phyloP scores from a whole-genome alignment of 768 basidiomycete species.

The Trichaptum fuscoviolaceum region DNA sequence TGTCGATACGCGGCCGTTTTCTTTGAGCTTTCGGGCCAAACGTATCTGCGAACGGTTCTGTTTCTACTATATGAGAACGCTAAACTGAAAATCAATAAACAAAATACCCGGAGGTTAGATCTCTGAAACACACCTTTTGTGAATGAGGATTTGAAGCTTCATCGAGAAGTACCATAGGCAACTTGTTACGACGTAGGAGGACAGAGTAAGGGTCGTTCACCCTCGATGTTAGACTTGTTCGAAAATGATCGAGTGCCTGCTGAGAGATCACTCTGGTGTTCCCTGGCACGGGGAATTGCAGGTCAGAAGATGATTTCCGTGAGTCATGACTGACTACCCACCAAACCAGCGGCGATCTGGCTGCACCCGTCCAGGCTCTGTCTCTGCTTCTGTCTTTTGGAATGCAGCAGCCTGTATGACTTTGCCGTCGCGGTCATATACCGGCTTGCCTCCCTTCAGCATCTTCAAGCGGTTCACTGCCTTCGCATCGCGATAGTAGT shows the following conservation, averaged over 20 bases:
- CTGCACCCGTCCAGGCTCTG: slow-evolving; percentile 85
- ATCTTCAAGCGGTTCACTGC: slow-evolving; percentile 80
- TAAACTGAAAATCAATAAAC: slow-evolving; percentile 24
- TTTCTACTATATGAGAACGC: slow-evolving; percentile 92
- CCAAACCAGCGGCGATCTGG: slow-evolving; percentile 98
- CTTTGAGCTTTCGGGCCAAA: slow-evolving; percentile 96
- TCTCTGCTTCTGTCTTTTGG: slow-evolving; percentile 92
- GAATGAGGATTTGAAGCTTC: slow-evolving; percentile 77
- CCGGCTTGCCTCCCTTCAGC: slow-evolving; percentile 87
- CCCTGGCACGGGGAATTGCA: slow-evolving; percentile 40
- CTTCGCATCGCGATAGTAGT: slow-evolving; percentile 98
- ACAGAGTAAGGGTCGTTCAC: slow-evolving; percentile 97
- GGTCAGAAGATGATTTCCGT: slow-evolving; percentile 3
- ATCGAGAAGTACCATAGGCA: slow-evolving; percentile 94
- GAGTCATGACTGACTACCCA: slow-evolving; percentile 21
- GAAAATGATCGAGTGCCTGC: slow-evolving; percentile 92
- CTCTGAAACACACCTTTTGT: slow-evolving; percentile 55
- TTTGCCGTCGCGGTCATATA: slow-evolving; percentile 88
- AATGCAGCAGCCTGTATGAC: slow-evolving; percentile 91
- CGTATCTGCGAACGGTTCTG: slow-evolving; percentile 90
- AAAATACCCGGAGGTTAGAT: not conserved
- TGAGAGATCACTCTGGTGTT: slow-evolving; percentile 99
- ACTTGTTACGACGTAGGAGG: slow-evolving; percentile 86
- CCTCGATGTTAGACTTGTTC: slow-evolving; percentile 77
- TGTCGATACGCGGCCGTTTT: slow-evolving; percentile 81